Conservation (phyloP, 768 basidiomycete species). For the Lactarius vividus region DNA sequence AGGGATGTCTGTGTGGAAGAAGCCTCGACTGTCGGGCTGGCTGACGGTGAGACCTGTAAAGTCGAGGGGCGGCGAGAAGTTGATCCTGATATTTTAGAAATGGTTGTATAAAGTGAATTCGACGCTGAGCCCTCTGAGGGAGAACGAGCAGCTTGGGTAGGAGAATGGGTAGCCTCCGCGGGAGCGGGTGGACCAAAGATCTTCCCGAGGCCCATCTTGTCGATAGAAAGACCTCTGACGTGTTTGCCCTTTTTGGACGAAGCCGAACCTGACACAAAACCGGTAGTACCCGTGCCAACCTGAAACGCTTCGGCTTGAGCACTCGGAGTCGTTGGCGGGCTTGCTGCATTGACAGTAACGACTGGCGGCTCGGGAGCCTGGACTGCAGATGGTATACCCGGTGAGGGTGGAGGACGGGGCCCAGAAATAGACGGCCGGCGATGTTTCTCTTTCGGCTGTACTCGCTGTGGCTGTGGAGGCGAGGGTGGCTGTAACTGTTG, state of each 20-base stretch:
- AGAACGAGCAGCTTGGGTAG: slow-evolving; percentile 39
- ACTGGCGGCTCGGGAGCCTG: slow-evolving; percentile 29
- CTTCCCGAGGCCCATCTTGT: slow-evolving; percentile 77
- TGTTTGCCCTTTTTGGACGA: slow-evolving; percentile 49
- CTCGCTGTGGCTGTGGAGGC: slow-evolving; percentile 7
- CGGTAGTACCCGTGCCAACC: slow-evolving; percentile 27
- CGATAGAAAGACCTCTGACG: slow-evolving; percentile 68
- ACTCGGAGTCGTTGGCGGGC: slow-evolving; percentile 33
- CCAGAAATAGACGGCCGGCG: slow-evolving; percentile 15
- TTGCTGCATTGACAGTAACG: slow-evolving; percentile 37
- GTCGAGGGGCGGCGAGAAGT: slow-evolving; percentile 34
- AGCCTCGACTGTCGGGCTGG: slow-evolving; percentile 25
- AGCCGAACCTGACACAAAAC: slow-evolving; percentile 32
- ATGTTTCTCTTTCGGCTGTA: slow-evolving; percentile 17
- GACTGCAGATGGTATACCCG: slow-evolving; percentile 6
- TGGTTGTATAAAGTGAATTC: slow-evolving; percentile 31
- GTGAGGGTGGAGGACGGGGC: slow-evolving; percentile 22
- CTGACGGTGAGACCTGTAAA: slow-evolving; percentile 32
- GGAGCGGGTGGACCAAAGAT: slow-evolving; percentile 52
- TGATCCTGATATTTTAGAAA: slow-evolving; percentile 27
- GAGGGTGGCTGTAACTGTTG: slow-evolving; percentile 2
- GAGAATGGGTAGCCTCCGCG: slow-evolving; percentile 33
- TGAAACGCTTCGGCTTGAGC: slow-evolving; percentile 25
- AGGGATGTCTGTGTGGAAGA: slow-evolving; percentile 33
- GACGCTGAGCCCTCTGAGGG: slow-evolving; percentile 36